Evolutionary conservation across 2,329 filamentous ascomycete genomes (phyloP).

Genomic region (Neofusicoccum parvum): DNA sequence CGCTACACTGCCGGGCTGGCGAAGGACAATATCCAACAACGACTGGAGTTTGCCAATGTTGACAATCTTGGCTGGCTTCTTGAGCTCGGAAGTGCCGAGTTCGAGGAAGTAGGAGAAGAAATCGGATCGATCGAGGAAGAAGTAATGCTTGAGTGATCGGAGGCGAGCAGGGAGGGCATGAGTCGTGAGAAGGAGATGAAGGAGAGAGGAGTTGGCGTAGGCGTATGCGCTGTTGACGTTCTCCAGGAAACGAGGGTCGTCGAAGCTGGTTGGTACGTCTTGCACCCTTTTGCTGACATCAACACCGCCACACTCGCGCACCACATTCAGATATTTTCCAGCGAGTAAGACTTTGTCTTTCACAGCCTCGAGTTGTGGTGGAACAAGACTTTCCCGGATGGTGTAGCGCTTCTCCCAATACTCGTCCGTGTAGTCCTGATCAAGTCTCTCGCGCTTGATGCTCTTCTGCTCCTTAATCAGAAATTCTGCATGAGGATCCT

Average conservation of each 20-base stretch:
- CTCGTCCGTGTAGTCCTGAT: slow-evolving; percentile 97
- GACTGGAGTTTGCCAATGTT: slow-evolving; percentile 94
- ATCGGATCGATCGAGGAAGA: slow-evolving; percentile 96
- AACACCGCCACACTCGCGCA: slow-evolving; percentile 93
- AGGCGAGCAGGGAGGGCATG: slow-evolving; percentile 87
- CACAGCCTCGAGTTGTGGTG: slow-evolving; percentile 85
- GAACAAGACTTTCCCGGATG: slow-evolving; percentile 85
- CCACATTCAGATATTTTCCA: slow-evolving; percentile 97
- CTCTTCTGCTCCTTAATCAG: slow-evolving; percentile 95
- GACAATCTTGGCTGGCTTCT: slow-evolving; percentile 83
- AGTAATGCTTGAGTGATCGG: slow-evolving; percentile 95
- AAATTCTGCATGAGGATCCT: slow-evolving; percentile 91
- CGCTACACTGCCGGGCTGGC: slow-evolving; percentile 93
- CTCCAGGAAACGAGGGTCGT: slow-evolving; percentile 87
- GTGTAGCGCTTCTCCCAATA: slow-evolving; percentile 99
- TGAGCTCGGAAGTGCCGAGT: slow-evolving; percentile 82
- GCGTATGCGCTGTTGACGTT: slow-evolving; percentile 96
- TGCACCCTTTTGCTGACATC: slow-evolving; percentile 86
- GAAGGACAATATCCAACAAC: slow-evolving; percentile 89
- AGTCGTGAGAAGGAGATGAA: slow-evolving; percentile 87
- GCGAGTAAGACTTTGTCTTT: slow-evolving; percentile 94
- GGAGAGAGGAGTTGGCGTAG: slow-evolving; percentile 89
- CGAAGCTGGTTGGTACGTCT: slow-evolving; percentile 89
- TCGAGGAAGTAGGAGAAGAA: slow-evolving; percentile 99
- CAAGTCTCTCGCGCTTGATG: slow-evolving; percentile 84